phyloP scores from a whole-genome alignment of 768 basidiomycete genomes.

The Suillus spraguei region DNA sequence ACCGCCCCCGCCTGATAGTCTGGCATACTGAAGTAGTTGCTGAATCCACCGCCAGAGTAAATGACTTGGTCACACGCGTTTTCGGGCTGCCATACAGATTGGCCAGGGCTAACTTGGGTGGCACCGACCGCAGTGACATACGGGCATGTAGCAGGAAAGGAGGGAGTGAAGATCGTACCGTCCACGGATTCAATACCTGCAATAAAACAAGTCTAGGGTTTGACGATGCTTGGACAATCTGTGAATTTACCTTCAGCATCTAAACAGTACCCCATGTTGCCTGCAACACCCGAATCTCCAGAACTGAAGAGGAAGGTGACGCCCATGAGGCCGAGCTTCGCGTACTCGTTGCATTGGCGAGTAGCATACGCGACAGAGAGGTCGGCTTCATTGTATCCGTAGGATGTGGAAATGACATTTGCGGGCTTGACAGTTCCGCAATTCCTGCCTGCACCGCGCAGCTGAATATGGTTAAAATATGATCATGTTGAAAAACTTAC shows the following conservation, averaged over 20 bases:
- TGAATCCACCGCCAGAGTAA: constrained; percentile 56
- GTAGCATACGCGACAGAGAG: constrained; percentile 36
- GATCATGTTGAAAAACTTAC: constrained; percentile 20
- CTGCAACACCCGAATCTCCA: constrained; percentile 45
- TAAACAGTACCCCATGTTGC: constrained; percentile 36
- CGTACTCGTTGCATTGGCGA: constrained; percentile 52
- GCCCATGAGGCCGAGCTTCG: constrained; percentile 52
- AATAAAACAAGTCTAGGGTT: not conserved
- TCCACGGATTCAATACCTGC: constrained; percentile 39
- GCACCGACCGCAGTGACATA: constrained; percentile 74
- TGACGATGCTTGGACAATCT: not conserved
- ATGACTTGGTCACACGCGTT: constrained; percentile 48
- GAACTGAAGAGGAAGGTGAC: constrained; percentile 45
- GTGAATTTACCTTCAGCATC: constrained; percentile 37
- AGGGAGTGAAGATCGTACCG: constrained; percentile 60
- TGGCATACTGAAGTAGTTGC: constrained; percentile 54
- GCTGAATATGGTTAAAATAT: constrained; percentile 4
- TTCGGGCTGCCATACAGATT: constrained; percentile 46
- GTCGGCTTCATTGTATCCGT: constrained; percentile 40
- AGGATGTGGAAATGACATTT: constrained; percentile 47
- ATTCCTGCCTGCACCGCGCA: constrained; percentile 21
- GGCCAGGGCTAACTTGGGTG: constrained; percentile 49
- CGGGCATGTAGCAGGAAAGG: constrained; percentile 53
- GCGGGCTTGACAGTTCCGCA: constrained; percentile 42
- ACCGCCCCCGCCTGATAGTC: constrained; percentile 55